Percentiles rank a stretch among this genome's conserved stretches.
Evolutionary conservation across 352 stramenopile species (phyloP).

Genomic region (Pythium chondricola): DNA sequence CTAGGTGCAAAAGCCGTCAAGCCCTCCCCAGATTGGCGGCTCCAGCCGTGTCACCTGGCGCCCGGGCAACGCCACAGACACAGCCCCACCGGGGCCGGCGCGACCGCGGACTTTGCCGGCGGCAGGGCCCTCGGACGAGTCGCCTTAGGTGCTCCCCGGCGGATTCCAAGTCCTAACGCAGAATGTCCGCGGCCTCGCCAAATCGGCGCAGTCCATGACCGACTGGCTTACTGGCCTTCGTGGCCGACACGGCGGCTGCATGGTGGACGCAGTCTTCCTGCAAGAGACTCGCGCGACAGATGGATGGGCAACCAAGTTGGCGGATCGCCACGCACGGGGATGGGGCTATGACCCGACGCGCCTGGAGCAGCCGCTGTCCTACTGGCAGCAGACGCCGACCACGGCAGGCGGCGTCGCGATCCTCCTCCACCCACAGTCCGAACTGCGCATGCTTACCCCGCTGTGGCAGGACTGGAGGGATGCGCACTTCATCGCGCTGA

Average conservation of each 20-base stretch:
- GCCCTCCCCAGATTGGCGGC: neutral
- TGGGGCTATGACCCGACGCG: neutral
- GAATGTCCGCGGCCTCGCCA: constrained; percentile 3
- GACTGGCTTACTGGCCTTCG: constrained; percentile 6
- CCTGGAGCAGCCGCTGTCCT: neutral
- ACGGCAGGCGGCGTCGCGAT: constrained; percentile 7
- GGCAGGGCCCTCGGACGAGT: too few species aligned
- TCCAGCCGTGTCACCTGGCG: neutral
- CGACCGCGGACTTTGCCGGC: too few species aligned
- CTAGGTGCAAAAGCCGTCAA: neutral
- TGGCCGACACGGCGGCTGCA: neutral
- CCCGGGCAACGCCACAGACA: neutral
- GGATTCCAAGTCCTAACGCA: constrained; percentile 6
- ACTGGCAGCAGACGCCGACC: constrained; percentile 2
- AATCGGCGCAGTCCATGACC: neutral
- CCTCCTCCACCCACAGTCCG: constrained; percentile 1
- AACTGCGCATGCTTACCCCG: neutral
- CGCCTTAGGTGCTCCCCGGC: too few species aligned
- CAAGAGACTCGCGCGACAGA: constrained; percentile 4
- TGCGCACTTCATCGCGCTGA: constrained; percentile 3
- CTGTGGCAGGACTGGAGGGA: constrained; percentile 1
- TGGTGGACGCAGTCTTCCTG: neutral
- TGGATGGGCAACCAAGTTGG: neutral
- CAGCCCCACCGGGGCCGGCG: neutral
- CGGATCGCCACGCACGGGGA: neutral